Base-by-base conservation (phyloP, 306 rosid genomes). In the Purshia tridentata region DNA sequence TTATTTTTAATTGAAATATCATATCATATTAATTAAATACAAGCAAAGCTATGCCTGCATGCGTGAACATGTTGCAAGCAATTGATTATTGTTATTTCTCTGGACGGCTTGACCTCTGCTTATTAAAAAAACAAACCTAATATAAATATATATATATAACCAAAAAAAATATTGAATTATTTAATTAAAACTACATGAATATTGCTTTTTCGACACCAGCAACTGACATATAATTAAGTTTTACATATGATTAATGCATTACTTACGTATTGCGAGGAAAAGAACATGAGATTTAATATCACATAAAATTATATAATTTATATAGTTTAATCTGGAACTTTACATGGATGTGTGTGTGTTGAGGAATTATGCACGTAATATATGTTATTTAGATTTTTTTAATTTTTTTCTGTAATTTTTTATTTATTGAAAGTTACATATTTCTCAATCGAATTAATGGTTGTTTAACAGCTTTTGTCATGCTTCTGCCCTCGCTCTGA, bases 61-160 rank as follows among this genome's bases (percentile, higher is more conserved):
- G 82, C 78, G 46, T 40, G 55, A 46, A 14, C 47, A 69, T 60
- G 73, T 4, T 52, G 16, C 47, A 39, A n/a, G 63, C 68, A 45
- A 16, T 47, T 55, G 15, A 20, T 53, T 64, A 53, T 19, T 60
- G 37, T 18, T 13, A n/a, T 77, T 54, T 9, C 14, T 50, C 45
- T 54, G 52, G 60, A 78, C 58, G 73, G 62, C 77, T 78, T 65
- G 69, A 72, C 73, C 77, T 68, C 35, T 57, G 50, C 73, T 6
- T 2, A 9, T 19, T 7, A 44, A 56, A 12, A 45, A 14, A 15
- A 10, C 0, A 56, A 57, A 57, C 11, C 16, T 14, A 10, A 4
- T 11, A 57, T 57, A n/a, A n/a, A n/a, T n/a, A n/a, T n/a, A n/a
- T n/a, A n/a, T n/a, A n/a, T n/a, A 8, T 23, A 11, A 57, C 7